Evolutionary conservation across 768 basidiomycete species (phyloP).

Genomic region (Termitomyces sp.): DNA sequence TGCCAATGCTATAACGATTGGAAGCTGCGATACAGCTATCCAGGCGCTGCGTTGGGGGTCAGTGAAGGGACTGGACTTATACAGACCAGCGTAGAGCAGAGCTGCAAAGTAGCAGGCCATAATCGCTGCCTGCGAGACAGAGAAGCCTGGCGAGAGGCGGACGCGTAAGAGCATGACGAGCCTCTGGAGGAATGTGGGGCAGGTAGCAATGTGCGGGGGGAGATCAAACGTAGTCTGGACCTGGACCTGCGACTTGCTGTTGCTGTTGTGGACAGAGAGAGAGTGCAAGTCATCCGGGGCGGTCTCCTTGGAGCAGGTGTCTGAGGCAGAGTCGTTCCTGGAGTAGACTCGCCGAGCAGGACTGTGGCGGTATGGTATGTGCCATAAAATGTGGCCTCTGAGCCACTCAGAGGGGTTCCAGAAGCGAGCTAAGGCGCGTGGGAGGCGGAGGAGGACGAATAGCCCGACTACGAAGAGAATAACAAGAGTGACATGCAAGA

Average conservation of each 20-base stretch:
- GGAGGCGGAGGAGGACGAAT: conserved; percentile 40
- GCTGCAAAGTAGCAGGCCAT: conserved; percentile 41
- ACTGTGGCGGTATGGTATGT: conserved; percentile 15
- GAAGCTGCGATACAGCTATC: conserved; percentile 58
- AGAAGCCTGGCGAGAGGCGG: conserved; percentile 42
- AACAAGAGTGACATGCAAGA: conserved; percentile 41
- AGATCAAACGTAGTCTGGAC: conserved; percentile 21
- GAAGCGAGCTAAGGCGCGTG: conserved; percentile 47
- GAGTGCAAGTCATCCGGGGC: conserved; percentile 27
- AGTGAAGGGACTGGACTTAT: conserved; percentile 45
- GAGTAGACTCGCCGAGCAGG: conserved; percentile 8
- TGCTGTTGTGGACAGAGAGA: conserved; percentile 21
- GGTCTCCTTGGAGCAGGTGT: conserved; percentile 5
- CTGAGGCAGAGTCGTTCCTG: conserved; percentile 10
- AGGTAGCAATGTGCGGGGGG: conserved; percentile 45
- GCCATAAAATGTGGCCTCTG: conserved; percentile 44
- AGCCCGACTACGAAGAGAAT: conserved; percentile 34
- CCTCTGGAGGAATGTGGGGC: conserved; percentile 39
- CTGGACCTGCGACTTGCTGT: conserved; percentile 19
- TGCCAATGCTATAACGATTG: conserved; percentile 55
- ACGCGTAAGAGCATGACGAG: conserved; percentile 33
- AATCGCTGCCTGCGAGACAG: conserved; percentile 41
- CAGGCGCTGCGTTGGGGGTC: conserved; percentile 45
- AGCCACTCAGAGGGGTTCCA: conserved; percentile 48
- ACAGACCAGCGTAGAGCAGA: conserved; percentile 43